phyloP scores from a whole-genome alignment of 148 eudicot genomes.

The Amaranthus palmeri region DNA sequence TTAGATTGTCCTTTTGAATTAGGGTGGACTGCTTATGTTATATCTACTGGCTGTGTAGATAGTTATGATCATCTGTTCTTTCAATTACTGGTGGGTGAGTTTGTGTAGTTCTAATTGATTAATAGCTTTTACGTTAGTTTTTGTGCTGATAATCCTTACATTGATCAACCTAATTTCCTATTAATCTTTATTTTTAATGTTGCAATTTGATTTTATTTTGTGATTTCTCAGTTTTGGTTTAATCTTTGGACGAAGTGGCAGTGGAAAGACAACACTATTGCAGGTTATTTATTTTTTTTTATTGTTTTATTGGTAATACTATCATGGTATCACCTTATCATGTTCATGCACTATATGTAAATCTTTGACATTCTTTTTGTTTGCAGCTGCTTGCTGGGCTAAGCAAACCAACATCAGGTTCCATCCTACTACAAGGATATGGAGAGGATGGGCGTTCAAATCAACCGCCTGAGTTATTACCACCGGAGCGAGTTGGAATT shows the following conservation, averaged over 20 bases:
- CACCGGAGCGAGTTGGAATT: conserved; percentile 75
- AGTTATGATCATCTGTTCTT: too few relatives aligned
- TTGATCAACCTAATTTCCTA: not conserved
- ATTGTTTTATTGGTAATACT: conserved; percentile 2
- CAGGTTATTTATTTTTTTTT: conserved; percentile 49
- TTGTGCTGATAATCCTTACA: not conserved
- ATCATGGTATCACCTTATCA: not conserved
- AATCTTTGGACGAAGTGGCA: conserved; percentile 98
- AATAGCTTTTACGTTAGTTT: not conserved
- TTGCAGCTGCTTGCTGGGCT: conserved; percentile 91
- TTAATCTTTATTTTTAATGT: not conserved
- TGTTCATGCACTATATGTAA: not conserved
- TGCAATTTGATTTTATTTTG: conserved; percentile 14
- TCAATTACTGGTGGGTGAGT: too few relatives aligned
- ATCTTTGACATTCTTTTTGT: conserved; percentile 6
- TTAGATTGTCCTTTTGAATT: too few relatives aligned
- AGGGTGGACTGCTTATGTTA: too few relatives aligned
- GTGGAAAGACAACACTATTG: conserved; percentile 94
- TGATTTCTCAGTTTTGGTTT: conserved; percentile 64
- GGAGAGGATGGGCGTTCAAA: conserved; percentile 53
- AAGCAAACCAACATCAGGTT: conserved; percentile 87
- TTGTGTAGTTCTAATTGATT: too few relatives aligned
- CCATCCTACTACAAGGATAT: conserved; percentile 66
- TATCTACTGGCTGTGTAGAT: too few relatives aligned
- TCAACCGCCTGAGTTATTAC: conserved; percentile 45